Conservation (phyloP, 495 filamentous ascomycete species). For the Peziza echinospora region DNA sequence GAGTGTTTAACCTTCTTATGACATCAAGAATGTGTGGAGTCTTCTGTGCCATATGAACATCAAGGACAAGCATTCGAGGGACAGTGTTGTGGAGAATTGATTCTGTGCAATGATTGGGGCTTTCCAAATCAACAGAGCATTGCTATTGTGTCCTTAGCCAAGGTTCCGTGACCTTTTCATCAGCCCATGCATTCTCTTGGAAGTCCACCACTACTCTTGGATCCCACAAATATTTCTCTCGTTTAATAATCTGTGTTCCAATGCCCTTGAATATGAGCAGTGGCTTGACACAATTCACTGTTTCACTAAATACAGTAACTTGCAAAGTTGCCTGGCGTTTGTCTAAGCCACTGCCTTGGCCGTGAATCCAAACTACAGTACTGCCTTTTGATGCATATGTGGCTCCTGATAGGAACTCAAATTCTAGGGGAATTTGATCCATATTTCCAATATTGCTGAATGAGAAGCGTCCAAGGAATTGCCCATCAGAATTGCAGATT, state of each 20-base stretch:
- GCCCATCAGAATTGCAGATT: no score
- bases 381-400: background rate
- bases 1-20: background rate
- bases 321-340: background rate
- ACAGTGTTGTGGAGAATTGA: conserved; percentile 11
- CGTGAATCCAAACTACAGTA: background rate
- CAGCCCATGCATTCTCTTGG: background rate
- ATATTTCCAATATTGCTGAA: background rate
- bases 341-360: background rate
- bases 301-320: background rate
- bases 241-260: background rate
- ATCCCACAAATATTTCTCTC: background rate
- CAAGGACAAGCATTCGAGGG: background rate
- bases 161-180: background rate
- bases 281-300: background rate
- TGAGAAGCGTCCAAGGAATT: background rate
- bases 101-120: conserved; percentile 1
- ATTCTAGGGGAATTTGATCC: background rate
- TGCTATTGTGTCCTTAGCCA: background rate
- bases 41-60: background rate
- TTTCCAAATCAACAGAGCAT: background rate
- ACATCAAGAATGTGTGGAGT: background rate
- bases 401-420: background rate
- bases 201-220: background rate
- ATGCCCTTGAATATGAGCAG: background rate